Evolutionary conservation across 1,284 basidiomycete genomes (phyloP).

Genomic region (Psilocybe mexicana): DNA sequence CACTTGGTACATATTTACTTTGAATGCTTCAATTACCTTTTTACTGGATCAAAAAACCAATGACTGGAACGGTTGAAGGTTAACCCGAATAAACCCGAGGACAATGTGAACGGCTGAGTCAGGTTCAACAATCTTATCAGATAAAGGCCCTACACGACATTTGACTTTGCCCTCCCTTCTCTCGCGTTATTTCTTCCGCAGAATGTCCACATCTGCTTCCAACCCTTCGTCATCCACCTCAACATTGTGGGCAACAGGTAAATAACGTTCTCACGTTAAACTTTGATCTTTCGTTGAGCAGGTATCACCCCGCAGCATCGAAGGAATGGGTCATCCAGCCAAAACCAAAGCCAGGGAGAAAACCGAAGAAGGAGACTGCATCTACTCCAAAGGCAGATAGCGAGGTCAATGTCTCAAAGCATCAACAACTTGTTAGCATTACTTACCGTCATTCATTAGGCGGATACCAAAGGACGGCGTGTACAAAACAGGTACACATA

Average conservation of each 20-base stretch:
- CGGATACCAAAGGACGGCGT: slow-evolving; percentile 63
- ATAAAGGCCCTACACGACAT: slow-evolving; percentile 5
- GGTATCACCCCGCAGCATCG: slow-evolving; percentile 51
- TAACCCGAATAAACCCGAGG: slow-evolving; percentile 10
- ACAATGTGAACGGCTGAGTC: not conserved
- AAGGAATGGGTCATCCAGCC: slow-evolving; percentile 92
- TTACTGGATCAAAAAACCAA: not conserved
- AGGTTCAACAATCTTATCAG: slow-evolving; percentile 10
- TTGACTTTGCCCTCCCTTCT: not conserved
- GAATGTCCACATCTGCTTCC: slow-evolving; percentile 23
- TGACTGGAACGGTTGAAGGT: not conserved
- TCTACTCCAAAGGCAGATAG: slow-evolving; percentile 39
- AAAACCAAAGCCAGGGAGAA: slow-evolving; percentile 86
- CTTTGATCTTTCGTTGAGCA: not conserved
- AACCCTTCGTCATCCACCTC: slow-evolving; percentile 34
- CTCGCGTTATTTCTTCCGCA: slow-evolving; percentile 32
- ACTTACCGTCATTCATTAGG: not conserved
- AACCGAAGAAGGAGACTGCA: slow-evolving; percentile 74
- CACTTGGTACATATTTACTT: not conserved
- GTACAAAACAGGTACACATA: slow-evolving; percentile 71
- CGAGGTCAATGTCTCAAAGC: slow-evolving; percentile 41
- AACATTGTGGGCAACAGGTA: slow-evolving; percentile 56
- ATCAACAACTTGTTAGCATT: too few species aligned
- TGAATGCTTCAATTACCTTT: not conserved
- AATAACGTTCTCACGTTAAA: not conserved